These are phyloP conservation scores for Diaporthe amygdali DNA, from an alignment of 2,329 filamentous ascomycete species.

Conservation along the genomic window DNA sequence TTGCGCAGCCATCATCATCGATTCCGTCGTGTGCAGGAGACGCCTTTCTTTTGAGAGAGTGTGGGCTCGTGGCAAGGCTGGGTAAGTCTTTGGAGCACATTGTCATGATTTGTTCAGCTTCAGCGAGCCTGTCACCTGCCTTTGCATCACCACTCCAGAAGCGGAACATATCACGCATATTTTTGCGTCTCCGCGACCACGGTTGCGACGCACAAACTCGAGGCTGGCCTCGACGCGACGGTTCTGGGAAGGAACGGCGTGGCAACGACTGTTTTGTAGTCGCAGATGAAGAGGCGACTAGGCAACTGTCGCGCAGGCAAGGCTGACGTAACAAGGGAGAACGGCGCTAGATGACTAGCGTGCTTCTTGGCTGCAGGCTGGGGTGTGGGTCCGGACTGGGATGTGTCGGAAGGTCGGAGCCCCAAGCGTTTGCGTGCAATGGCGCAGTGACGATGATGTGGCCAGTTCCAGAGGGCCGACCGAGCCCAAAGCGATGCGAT, in stretches of 20 bases:
- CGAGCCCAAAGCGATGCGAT: conserved; percentile 17
- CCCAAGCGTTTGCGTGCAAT: conserved; percentile 18
- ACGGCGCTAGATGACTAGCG: conserved; percentile 24
- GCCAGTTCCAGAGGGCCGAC: conserved; percentile 32
- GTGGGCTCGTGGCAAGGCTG: conserved; percentile 24
- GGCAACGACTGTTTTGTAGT: not conserved
- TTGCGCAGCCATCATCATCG: conserved; percentile 39
- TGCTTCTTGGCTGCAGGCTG: conserved; percentile 23
- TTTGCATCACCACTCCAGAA: conserved; percentile 64
- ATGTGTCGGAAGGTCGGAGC: conserved; percentile 29
- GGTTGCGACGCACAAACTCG: conserved; percentile 17
- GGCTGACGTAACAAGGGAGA: conserved; percentile 37
- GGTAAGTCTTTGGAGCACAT: conserved; percentile 10
- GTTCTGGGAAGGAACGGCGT: not conserved
- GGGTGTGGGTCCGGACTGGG: conserved; percentile 17
- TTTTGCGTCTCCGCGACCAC: conserved; percentile 45
- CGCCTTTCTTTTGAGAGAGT: conserved; percentile 47
- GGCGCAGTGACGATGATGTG: conserved; percentile 34
- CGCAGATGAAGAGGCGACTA: conserved; percentile 29
- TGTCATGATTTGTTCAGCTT: conserved; percentile 47
- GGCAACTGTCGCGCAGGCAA: conserved; percentile 24
- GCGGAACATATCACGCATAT: conserved; percentile 56
- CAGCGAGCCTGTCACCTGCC: conserved; percentile 57
- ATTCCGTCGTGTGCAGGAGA: conserved; percentile 37
- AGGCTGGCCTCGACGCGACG: not conserved